Base-by-base conservation (phyloP, 73 alveolate species). In the Paramecium sonneborni region DNA sequence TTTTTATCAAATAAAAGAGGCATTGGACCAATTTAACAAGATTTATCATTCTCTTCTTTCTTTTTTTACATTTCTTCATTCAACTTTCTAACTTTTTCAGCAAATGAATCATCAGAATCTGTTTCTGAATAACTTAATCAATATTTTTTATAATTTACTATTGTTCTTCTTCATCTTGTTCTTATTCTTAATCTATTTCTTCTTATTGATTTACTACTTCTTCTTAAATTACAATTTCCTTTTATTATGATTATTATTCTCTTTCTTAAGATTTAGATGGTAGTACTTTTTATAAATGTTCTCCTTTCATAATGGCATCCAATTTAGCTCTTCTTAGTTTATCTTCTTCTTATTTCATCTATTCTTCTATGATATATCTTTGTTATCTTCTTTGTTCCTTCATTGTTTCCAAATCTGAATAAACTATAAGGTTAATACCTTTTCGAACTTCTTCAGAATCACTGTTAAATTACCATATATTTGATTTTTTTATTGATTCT, bases 41-140 rank as follows among this genome's bases (percentile, higher is more conserved):
- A 70, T 70, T 48, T 34, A 82, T 57, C 90, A 58, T 62, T 20
- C 24, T 86, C 76, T 32, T 88, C 87, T 85, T 88, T 88, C 76
- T 88, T 88, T 46, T 88, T 88, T 30, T 88, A 30, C 62, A 62
- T 57, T 15, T 82, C 94, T 48, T 88, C 87, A 69, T 69, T 72
- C 30, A 69, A 23, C 44, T 88, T 82, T 88, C 94, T 88, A 39
- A 76, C 85, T n/a, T 69, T 76, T 23, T 38, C 74, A 39, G 94
- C 94, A 88, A 88, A 88, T 1, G 94, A 88, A 70, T 88, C 88
- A 44, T 88, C 94, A 20, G 94, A 88, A 21, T 88, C 94, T 4
- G 76, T 38, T n/a, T 69, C 94, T 9, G 93, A 87, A 34, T 88
- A 79, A 44, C 69, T 44, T 15, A 12, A 32, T 4, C 30, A 21